Base-by-base conservation (phyloP, 805 yeast genomes). In the Nakazawaea wickerhamii region DNA sequence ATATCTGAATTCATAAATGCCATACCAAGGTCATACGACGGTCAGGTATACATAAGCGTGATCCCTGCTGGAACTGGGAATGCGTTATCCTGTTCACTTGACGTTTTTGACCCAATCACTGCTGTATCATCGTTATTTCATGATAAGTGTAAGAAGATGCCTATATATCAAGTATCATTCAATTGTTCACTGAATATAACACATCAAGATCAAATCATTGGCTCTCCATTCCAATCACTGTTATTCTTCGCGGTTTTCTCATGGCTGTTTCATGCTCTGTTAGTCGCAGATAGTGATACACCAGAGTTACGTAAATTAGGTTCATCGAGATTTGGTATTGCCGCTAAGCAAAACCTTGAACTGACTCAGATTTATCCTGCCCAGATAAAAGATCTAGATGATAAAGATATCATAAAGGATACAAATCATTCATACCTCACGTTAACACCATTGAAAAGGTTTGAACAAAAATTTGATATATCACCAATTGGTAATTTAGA, bases 61-160 rank as follows among this genome's bases (percentile, higher is more conserved):
- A 57, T 90, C 13, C 95, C 96, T 0, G 68, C 79, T 46, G 97
- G 97, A 1, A 83, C 95, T 1, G 97, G 95, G 0, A 90, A 90
- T 57, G 89, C 95, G 1, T 65, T 87, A 46, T 75, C 86, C 2
- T 71, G 74, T 19, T 81, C 95, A 0, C 50, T 80, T 2, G 79
- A 77, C 0, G 45, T 73, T 3, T 37, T 40, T 0, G 55, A 59
- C 21, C 65, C 68, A 11, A 43, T 61, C 1, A 44, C 48, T 0
- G 67, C 75, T 0, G 50, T 77, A 3, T 48, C 57, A 19, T 54
- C 60, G 14, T 54, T 75, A 4, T 50, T 75, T 62, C 41, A 1
- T 23, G 38, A 5, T 35, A 43, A 6, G 47, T 43, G n/a, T 71
- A 72, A 1, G 8, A 8, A n/a, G 14, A 59, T 81, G 38, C 65